Evolutionary conservation across 108 stramenopile species (phyloP), one percentile per base, ranked within the genome.

Genomic region (Seminavis robusta): DNA sequence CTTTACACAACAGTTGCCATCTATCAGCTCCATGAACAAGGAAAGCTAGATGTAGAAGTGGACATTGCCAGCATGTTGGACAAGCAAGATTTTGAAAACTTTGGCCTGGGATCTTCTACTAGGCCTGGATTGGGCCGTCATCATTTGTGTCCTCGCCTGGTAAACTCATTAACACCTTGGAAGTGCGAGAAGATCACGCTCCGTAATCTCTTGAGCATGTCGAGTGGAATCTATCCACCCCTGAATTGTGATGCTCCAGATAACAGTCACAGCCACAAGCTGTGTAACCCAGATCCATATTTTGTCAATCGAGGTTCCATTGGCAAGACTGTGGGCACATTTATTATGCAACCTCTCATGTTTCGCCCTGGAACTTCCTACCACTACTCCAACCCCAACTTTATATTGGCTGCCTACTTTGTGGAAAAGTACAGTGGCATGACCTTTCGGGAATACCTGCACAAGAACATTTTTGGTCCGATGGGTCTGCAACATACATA

Each of bases 361-460:
- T 43, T 43, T 15, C 5, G 15, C 6, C 42, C 42, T 5, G 42
- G 42, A 43, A 43, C 42, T 43, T 5, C 17, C 6, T 43, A 43
- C 15, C 42, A 43, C 15, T 43, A 43, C n/a, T 43, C 42, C 20
- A 43, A 15, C n/a, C 42, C 42, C 10, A 43, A 43, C 15, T 43
- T 43, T 15, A n/a, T 43, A 6, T 43, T 43, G 42, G 42, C 42
- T 21, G 21, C 42, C 20, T 43, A 43, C 42, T 43, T 43, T 15
- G 42, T 43, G 6, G 42, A 43, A n/a, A 43, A 43, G 15, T 43
- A 43, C 42, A 43, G 42, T 43, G 42, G 42, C 42, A 11, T 43
- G 42, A 43, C 42, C 9, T 43, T 43, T n/a, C 42, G 42, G 15
- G 15, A 43, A 21, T 43, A 43, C 15, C n/a, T 43, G 5, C 20